Conservation (phyloP, 768 basidiomycete species). For the Boletus speciosus region DNA sequence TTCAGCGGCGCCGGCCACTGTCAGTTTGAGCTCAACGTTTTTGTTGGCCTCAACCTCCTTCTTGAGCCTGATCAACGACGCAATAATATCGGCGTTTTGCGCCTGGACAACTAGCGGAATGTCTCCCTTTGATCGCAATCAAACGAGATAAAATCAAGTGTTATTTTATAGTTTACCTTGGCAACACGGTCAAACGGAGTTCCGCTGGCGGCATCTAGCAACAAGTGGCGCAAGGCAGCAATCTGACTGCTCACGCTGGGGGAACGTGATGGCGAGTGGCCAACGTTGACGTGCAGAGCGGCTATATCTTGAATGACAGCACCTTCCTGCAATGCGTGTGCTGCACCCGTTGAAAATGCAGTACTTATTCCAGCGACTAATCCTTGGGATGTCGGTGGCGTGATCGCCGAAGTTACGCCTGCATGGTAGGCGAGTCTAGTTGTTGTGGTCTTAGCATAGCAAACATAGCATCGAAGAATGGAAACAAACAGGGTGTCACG, state of each 20-base stretch:
- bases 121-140: conserved; percentile 43
- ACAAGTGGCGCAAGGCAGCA: conserved; percentile 61
- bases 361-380: conserved; percentile 57
- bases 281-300: conserved; percentile 60
- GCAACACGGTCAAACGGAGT: conserved; percentile 41
- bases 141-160: not conserved
- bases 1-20: conserved; percentile 65
- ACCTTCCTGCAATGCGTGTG: conserved; percentile 51
- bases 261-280: conserved; percentile 37
- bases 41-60: conserved; percentile 51
- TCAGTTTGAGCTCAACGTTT: conserved; percentile 46
- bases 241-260: conserved; percentile 80
- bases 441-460: conserved; percentile 1
- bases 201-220: conserved; percentile 37
- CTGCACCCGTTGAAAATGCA: conserved; percentile 53
- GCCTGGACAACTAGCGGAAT: conserved; percentile 75
- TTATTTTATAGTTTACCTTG: conserved; percentile 33
- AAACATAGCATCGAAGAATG: not conserved
- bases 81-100: conserved; percentile 79
- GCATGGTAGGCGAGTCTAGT: conserved; percentile 63
- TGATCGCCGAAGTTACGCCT: conserved; percentile 62
- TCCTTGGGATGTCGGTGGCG: conserved; percentile 49
- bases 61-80: conserved; percentile 68
- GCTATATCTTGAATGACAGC: conserved; percentile 59
- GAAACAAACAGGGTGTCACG: conserved; percentile 50